phyloP scores from a whole-genome alignment of 495 filamentous ascomycete genomes.

The Apiosordaria backusii region DNA sequence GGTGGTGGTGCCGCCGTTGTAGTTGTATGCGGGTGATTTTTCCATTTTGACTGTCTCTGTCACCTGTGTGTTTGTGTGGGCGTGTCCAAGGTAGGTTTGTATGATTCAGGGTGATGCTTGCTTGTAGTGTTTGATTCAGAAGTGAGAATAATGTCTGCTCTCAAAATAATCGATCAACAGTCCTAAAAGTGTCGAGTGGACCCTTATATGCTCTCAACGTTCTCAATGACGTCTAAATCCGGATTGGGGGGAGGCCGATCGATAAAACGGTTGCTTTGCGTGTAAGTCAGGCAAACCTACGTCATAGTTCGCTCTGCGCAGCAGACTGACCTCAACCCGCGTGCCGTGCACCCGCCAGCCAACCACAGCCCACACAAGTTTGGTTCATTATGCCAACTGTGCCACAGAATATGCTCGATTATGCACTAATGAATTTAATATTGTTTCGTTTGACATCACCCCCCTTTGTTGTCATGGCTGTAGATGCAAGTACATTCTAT shows the following conservation, averaged over 20 bases:
- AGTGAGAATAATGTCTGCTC: not conserved
- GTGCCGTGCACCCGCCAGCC: not conserved
- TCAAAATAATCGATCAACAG: not conserved
- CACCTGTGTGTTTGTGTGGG: not conserved
- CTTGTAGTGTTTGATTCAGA: no score
- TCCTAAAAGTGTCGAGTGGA: not conserved
- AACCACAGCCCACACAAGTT: not conserved
- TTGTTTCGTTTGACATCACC: not conserved
- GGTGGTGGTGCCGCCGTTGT: not conserved
- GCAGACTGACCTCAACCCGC: not conserved
- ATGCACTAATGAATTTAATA: not conserved
- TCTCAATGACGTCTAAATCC: not conserved
- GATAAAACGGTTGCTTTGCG: not conserved
- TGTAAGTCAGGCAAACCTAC: constrained; percentile 2
- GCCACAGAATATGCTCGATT: not conserved
- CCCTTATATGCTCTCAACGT: not conserved
- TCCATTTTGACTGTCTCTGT: not conserved
- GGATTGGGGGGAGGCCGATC: not conserved
- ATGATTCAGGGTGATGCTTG: not conserved
- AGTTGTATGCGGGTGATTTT: not conserved
- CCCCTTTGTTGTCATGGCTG: no score
- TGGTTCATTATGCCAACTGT: not conserved
- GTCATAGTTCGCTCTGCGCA: not conserved
- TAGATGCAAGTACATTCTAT: not conserved
- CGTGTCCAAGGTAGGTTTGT: not conserved